Evolutionary conservation across 208 protist genomes (phyloP), one percentile per base, ranked within the genome.

Genomic region (Trypanosoma platydactyli): DNA sequence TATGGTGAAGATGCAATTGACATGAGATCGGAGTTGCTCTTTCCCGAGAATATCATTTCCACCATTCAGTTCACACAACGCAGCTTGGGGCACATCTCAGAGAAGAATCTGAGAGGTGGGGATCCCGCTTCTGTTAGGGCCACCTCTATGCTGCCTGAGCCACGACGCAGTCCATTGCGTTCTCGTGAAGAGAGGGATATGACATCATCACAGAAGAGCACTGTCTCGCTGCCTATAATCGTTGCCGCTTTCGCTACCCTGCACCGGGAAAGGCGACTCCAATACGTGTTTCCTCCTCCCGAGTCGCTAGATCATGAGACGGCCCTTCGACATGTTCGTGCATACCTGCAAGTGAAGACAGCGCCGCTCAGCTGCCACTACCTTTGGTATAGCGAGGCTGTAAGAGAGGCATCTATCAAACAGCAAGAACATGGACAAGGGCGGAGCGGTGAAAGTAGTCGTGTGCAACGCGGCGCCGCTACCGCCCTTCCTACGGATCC

Each of bases 321-420:
- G 2, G 85, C 73, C 12, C 29, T 86, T 45, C 71, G 73, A 55
- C 74, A 89, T 49, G 44, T 91, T 45, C 79, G 73, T 40, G 22
- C 64, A 12, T 83, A 83, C 72, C 68, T 94, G 51, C 88, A 94
- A 65, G 41, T 59, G 29, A 70, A 79, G 33, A 86, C 81, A 22
- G 73, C 83, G 1, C 73, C 81, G 13, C 61, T 77, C 0, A 87
- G 76, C 71, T 89, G 77, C 72, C 81, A 74, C 9, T 91, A 94
- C 64, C 60, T 90, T 24, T 94, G 88, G 75, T 91, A 94, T 72
- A 51, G 54, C n/a, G 85, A 87, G 15, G 64, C 67, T 0, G 59
- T 64, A 13, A 72, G 82, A 1, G 77, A 76, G 4, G 71, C 66
- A n/a, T 22, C 68, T 27, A 41, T 81, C 22, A 66, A 70, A 55